Evolutionary conservation across 345 rosid species (phyloP).

Genomic region (Linum tenue): DNA sequence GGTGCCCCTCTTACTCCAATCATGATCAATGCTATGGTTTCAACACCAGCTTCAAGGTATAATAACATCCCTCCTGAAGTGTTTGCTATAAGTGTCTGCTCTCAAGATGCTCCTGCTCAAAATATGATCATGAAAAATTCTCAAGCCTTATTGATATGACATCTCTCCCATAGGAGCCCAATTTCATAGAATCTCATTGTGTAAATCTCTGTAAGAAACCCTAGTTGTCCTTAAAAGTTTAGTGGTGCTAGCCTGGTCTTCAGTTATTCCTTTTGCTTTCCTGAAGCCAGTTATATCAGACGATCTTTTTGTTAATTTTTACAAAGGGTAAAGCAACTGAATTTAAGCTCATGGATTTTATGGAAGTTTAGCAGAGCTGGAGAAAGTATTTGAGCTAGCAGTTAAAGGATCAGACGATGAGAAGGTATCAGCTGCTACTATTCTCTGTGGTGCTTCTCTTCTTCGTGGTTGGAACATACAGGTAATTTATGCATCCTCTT

Average conservation of each 20-base stretch:
- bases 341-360: constrained; percentile 4
- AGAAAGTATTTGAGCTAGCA: constrained; percentile 49
- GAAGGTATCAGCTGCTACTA: constrained; percentile 47
- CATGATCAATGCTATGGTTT: constrained; percentile 1
- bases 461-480: constrained; percentile 64
- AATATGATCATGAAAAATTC: background rate
- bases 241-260: constrained; percentile 39
- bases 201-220: constrained; percentile 6
- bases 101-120: background rate
- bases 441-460: constrained; percentile 61
- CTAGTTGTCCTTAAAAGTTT: constrained; percentile 1
- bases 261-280: constrained; percentile 54
- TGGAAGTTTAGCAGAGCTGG: constrained; percentile 48
- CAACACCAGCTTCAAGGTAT: constrained; percentile 4
- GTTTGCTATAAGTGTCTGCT: background rate
- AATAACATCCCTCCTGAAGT: too few species aligned
- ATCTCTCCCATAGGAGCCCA: constrained; percentile 5
- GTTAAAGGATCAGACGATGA: constrained; percentile 45
- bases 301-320: constrained; percentile 56
- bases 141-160: background rate
- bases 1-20: constrained; percentile 1
- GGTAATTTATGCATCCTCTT: constrained; percentile 24
- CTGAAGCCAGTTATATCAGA: constrained; percentile 62
- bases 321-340: constrained; percentile 71
- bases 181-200: constrained; percentile 10